Conservation (phyloP, 2,329 filamentous ascomycete genomes). For the Cordyceps fumosorosea region DNA sequence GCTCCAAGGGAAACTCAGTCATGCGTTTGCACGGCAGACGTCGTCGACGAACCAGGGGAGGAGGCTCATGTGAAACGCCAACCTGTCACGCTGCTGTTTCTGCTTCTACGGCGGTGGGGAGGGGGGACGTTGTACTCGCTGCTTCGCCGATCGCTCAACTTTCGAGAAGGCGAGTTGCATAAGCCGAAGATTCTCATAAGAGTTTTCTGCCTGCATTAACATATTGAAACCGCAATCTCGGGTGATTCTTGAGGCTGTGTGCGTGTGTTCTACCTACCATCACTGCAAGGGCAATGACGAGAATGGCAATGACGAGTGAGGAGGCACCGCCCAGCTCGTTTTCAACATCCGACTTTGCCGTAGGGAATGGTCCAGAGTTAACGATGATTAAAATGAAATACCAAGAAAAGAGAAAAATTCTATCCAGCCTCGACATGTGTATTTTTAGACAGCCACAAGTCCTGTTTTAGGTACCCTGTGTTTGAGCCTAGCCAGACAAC, state of each 20-base stretch:
- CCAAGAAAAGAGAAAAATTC: neutral
- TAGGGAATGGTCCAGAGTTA: no score
- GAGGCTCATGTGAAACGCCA: slow-evolving; percentile 2
- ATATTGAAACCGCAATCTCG: neutral
- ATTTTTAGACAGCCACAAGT: neutral
- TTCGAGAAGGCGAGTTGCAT: neutral
- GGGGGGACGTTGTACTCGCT: neutral
- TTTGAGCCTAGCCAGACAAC: neutral
- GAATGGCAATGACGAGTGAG: no score
- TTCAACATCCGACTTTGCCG: neutral
- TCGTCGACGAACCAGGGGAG: neutral
- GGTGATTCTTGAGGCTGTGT: neutral
- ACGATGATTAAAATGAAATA: neutral
- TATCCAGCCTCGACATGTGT: neutral
- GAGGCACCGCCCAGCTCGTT: neutral
- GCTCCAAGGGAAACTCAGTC: neutral
- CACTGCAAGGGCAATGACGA: no score
- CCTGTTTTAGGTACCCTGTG: neutral
- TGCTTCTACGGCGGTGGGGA: neutral
- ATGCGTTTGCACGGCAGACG: neutral
- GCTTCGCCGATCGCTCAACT: neutral
- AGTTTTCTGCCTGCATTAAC: neutral
- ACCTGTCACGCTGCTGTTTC: slow-evolving; percentile 5
- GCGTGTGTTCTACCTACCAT: no score
- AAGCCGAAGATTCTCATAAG: neutral